Base-by-base conservation (phyloP, 148 eudicot species). In the Tetragonia tetragonoides region DNA sequence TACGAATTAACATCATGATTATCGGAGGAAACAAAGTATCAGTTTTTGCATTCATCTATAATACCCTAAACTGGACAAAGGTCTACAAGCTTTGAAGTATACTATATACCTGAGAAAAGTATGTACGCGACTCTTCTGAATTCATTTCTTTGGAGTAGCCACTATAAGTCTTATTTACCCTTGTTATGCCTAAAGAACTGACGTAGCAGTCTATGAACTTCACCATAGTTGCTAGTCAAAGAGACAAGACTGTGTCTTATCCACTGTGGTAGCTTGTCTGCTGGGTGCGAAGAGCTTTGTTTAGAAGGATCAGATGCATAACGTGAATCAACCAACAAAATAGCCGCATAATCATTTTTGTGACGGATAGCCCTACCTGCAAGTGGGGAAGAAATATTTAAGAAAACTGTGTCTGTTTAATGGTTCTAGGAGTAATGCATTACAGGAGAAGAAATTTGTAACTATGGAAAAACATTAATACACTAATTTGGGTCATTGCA, bases 281-380 rank as follows among this genome's bases (percentile, higher is more conserved):
- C 84, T 20, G 94, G 90, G 81, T 91, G 96, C 18, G 92, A 87
- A 77, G 80, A 77, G 82, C 84, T 86, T 67, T 85, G 85, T 78
- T 83, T 87, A 0, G 80, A 81, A 46, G 92, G 81, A 81, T 93
- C 94, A 81, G 81, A 82, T 75, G 87, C 82, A 83, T 91, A 95
- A 53, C 99, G 87, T 18, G 90, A 87, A 84, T 95, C 99, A 44
- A 92, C 90, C 87, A 95, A 84, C 81, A 95, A 81, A 67, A 95
- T 91, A 53, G 95, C 97, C 39, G 99, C 99, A 70, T 91, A 95
- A 86, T 95, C 99, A 77, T 93, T 85, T 54, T 81, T 81, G 78
- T 95, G 99, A 63, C 99, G 89, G 69, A 95, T 91, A 68, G 97
- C 97, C 87, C 97, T 89, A 53, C 97, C 99, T 93, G 80, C 57